Percentiles rank a stretch among this genome's conserved stretches.
Conservation (phyloP, 169 alveolate species). For the Cryptosporidium tyzzeri region DNA sequence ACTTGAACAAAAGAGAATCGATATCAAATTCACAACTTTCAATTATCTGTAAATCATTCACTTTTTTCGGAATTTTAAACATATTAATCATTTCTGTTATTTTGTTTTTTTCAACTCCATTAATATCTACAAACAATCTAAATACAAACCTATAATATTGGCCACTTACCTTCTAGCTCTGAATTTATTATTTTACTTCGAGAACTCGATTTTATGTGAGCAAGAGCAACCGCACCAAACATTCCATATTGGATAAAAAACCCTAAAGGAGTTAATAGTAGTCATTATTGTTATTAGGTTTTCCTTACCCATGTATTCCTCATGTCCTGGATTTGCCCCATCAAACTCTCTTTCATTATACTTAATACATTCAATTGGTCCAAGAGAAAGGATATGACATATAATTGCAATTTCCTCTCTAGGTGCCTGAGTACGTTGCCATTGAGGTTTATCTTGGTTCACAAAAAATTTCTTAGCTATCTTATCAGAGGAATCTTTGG, state of each 20-base stretch:
- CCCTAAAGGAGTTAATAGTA: slow-evolving; percentile 11
- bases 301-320: slow-evolving; percentile 60
- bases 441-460: slow-evolving; percentile 49
- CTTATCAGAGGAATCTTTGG: slow-evolving; percentile 57
- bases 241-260: slow-evolving; percentile 65
- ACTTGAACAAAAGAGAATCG: slow-evolving; percentile 5
- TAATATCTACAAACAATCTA: not conserved
- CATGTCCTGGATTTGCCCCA: slow-evolving; percentile 76
- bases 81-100: slow-evolving; percentile 42
- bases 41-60: slow-evolving; percentile 29
- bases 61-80: slow-evolving; percentile 49
- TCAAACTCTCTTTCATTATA: slow-evolving; percentile 59
- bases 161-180: slow-evolving; percentile 43
- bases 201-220: slow-evolving; percentile 12
- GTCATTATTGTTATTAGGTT: not conserved
- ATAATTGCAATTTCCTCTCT: slow-evolving; percentile 73
- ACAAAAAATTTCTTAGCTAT: slow-evolving; percentile 54
- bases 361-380: slow-evolving; percentile 47
- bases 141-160: not conserved
- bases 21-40: slow-evolving; percentile 47
- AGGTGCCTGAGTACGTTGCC: slow-evolving; percentile 76
- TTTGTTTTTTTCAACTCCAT: slow-evolving; percentile 24
- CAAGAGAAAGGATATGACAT: slow-evolving; percentile 70
- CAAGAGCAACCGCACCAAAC: slow-evolving; percentile 75
- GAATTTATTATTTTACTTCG: not conserved